Conservation (phyloP, 2,329 filamentous ascomycete species). For the Dothiorella sarmentorum region DNA sequence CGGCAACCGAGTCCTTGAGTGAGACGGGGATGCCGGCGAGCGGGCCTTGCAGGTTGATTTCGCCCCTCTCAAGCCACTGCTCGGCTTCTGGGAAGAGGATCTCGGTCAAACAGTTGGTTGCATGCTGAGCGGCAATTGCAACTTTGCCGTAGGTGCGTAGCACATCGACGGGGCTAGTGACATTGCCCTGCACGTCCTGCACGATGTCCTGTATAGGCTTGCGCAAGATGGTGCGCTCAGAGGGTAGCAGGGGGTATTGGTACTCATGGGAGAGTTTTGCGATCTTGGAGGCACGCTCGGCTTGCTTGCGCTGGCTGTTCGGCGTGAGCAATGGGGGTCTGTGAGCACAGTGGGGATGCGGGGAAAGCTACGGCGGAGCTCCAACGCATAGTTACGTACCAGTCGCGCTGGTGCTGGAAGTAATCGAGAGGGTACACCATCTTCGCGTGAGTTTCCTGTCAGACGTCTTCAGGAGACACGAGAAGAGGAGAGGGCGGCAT, state of each 20-base stretch:
- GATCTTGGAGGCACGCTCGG: constrained; percentile 69
- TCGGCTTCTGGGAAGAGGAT: constrained; percentile 77
- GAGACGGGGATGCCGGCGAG: constrained; percentile 84
- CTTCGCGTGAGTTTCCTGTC: not conserved
- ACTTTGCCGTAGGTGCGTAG: constrained; percentile 86
- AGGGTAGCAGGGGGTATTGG: constrained; percentile 59
- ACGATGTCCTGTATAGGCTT: constrained; percentile 77
- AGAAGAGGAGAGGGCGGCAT: not conserved
- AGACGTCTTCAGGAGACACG: not conserved
- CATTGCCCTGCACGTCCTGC: constrained; percentile 68
- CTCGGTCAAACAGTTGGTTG: constrained; percentile 88
- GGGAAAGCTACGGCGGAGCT: constrained; percentile 12
- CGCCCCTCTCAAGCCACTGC: constrained; percentile 58
- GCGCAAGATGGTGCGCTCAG: constrained; percentile 65
- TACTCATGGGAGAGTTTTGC: constrained; percentile 63
- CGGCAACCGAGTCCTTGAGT: constrained; percentile 72
- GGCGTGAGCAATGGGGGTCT: not conserved
- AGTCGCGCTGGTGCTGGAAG: constrained; percentile 67
- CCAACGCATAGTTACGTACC: constrained; percentile 49
- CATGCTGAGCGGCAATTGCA: constrained; percentile 75
- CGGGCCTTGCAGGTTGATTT: constrained; percentile 72
- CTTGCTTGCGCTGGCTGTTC: constrained; percentile 71
- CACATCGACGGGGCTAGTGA: constrained; percentile 64
- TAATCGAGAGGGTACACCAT: constrained; percentile 45
- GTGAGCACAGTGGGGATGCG: not conserved